Evolutionary conservation across 306 rosid species (phyloP).

Genomic region (Vachellia collinsii): DNA sequence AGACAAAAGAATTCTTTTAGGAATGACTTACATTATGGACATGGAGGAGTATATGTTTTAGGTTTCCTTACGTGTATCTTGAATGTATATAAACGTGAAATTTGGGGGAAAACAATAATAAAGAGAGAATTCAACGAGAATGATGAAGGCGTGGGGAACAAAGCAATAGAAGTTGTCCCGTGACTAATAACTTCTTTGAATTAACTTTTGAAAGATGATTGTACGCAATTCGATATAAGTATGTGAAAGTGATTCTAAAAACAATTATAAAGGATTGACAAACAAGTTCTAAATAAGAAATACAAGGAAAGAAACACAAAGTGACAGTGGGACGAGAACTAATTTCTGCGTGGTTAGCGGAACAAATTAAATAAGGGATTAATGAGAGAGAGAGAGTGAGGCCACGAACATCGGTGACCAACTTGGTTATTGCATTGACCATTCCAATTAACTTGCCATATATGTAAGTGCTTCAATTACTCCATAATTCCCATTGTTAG

Average conservation of each 20-base stretch:
- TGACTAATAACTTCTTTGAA: no score
- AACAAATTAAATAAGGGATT: neutral
- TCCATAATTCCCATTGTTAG: neutral
- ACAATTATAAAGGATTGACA: no score
- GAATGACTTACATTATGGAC: no score
- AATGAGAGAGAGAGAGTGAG: neutral
- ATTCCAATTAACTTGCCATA: neutral
- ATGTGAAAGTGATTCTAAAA: no score
- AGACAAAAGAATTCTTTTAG: no score
- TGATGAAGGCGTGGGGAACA: neutral
- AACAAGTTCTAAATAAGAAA: no score
- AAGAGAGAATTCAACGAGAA: neutral
- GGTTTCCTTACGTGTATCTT: no score
- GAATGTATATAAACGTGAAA: no score
- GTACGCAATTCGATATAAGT: no score
- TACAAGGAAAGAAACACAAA: neutral
- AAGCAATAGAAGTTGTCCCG: no score
- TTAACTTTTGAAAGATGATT: no score
- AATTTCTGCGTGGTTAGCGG: constrained; percentile 39
- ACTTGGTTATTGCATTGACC: neutral
- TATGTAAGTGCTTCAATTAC: neutral
- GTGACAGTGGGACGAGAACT: neutral
- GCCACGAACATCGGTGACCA: constrained; percentile 12
- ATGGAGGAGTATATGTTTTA: no score
- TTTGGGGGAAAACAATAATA: neutral